A percentile compares a stretch with the other conserved stretches of the same genome.
These are phyloP conservation scores for Globisporangium cystogenes DNA, from an alignment of 352 stramenopile genomes.

Conservation along the genomic window DNA sequence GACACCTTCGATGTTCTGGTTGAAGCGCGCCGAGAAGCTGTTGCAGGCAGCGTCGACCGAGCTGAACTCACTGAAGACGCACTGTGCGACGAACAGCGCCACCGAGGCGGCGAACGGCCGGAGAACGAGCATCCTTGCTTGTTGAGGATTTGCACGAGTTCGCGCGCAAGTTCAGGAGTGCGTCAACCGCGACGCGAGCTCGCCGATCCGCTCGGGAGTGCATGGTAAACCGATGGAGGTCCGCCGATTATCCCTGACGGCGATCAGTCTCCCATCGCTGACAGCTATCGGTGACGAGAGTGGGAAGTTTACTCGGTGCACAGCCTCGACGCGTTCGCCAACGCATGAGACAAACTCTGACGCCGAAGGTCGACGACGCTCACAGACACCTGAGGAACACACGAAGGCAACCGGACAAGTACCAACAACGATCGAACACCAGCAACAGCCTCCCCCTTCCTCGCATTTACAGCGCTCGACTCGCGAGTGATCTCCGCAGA, in stretches of 20 bases:
- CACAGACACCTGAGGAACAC: too few relatives aligned
- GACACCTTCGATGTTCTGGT: slow-evolving; percentile 40
- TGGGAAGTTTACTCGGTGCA: neutral
- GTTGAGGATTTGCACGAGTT: neutral
- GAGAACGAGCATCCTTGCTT: slow-evolving; percentile 10
- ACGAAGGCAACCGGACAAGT: too few relatives aligned
- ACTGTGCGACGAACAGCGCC: slow-evolving; percentile 11
- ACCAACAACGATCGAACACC: too few relatives aligned
- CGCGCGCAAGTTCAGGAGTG: slow-evolving; percentile 9
- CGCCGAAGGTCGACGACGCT: too few relatives aligned
- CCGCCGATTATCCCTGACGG: neutral
- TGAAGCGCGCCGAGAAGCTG: slow-evolving; percentile 33
- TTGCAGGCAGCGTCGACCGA: slow-evolving; percentile 9
- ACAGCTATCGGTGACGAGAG: too few relatives aligned
- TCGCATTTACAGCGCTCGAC: neutral
- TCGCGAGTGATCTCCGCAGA: neutral
- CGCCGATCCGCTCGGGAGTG: neutral
- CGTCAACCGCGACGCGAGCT: neutral
- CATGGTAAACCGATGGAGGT: neutral
- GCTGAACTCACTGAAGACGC: slow-evolving; percentile 7
- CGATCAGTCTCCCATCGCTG: too few relatives aligned
- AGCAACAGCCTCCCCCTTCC: too few relatives aligned
- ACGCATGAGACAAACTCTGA: too few relatives aligned
- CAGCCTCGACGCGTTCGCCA: neutral
- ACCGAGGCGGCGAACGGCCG: slow-evolving; percentile 7